These are phyloP conservation scores for Arthrobotrys iridis DNA, from an alignment of 2,329 filamentous ascomycete genomes.

Conservation along the genomic window DNA sequence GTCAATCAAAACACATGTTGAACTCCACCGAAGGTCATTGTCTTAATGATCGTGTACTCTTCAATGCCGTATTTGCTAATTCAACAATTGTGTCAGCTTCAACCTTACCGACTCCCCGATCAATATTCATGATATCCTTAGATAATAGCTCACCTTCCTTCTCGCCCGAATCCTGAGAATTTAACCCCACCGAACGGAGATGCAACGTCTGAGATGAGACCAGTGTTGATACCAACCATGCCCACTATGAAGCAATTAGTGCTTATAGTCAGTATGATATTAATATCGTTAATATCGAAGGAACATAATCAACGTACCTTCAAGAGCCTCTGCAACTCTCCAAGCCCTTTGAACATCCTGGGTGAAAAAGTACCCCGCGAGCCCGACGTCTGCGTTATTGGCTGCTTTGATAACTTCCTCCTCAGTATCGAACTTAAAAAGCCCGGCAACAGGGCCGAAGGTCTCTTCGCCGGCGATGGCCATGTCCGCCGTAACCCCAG, in stretches of 20 bases:
- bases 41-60: slow-evolving; percentile 80
- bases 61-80: slow-evolving; percentile 74
- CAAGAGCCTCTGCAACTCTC: slow-evolving; percentile 74
- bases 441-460: slow-evolving; percentile 89
- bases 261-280: neutral
- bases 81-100: slow-evolving; percentile 34
- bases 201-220: slow-evolving; percentile 60
- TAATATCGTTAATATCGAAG: neutral
- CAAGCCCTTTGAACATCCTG: slow-evolving; percentile 69
- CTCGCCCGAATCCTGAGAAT: slow-evolving; percentile 80
- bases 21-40: slow-evolving; percentile 64
- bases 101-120: neutral
- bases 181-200: slow-evolving; percentile 79
- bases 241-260: slow-evolving; percentile 67
- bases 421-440: slow-evolving; percentile 90
- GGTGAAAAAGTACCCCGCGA: slow-evolving; percentile 94
- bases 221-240: slow-evolving; percentile 87
- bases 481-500: slow-evolving; percentile 88
- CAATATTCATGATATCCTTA: neutral
- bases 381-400: slow-evolving; percentile 82
- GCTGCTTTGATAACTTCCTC: slow-evolving; percentile 85
- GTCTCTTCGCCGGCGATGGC: slow-evolving; percentile 86
- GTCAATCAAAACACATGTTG: slow-evolving; percentile 17
- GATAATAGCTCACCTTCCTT: slow-evolving; percentile 67
- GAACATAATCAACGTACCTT: slow-evolving; percentile 61